Conservation (phyloP, 495 filamentous ascomycete genomes). For the Penicillium argentinense region DNA sequence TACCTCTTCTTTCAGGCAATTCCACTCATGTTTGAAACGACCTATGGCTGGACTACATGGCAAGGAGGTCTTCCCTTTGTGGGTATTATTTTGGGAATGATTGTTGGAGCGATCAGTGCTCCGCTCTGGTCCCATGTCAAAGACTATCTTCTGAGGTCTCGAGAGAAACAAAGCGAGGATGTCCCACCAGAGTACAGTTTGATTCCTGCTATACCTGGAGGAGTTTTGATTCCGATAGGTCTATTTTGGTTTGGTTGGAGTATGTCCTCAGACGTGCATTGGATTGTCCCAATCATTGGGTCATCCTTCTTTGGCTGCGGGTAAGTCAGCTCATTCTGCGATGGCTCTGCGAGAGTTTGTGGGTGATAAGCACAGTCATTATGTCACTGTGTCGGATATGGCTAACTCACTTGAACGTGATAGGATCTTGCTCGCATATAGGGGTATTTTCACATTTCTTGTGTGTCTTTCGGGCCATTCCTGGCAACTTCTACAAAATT, state of each 20-base stretch:
- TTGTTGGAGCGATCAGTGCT: conserved; percentile 30
- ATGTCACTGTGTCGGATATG: not conserved
- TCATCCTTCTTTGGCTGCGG: conserved; percentile 67
- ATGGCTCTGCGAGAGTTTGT: too few relatives aligned
- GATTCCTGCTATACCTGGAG: conserved; percentile 68
- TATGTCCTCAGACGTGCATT: conserved; percentile 59
- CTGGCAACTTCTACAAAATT: too few relatives aligned
- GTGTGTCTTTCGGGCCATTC: not conserved
- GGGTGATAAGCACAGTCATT: too few relatives aligned
- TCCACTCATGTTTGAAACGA: conserved; percentile 62
- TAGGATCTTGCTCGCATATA: conserved; percentile 68
- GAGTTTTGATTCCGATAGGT: conserved; percentile 66
- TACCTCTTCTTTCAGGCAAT: conserved; percentile 86
- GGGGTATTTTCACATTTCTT: conserved; percentile 81
- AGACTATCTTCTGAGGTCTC: conserved; percentile 43
- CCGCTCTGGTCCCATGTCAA: conserved; percentile 66
- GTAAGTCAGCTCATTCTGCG: conserved; percentile 37
- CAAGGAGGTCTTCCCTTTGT: conserved; percentile 49
- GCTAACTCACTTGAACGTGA: conserved; percentile 6
- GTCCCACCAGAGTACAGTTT: conserved; percentile 68
- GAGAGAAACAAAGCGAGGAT: conserved; percentile 15
- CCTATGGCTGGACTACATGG: conserved; percentile 67
- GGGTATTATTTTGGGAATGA: conserved; percentile 69
- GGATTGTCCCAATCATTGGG: conserved; percentile 77
- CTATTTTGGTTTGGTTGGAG: conserved; percentile 79